Conservation (phyloP, 2,329 filamentous ascomycete genomes). For the Ascochyta lentis region DNA sequence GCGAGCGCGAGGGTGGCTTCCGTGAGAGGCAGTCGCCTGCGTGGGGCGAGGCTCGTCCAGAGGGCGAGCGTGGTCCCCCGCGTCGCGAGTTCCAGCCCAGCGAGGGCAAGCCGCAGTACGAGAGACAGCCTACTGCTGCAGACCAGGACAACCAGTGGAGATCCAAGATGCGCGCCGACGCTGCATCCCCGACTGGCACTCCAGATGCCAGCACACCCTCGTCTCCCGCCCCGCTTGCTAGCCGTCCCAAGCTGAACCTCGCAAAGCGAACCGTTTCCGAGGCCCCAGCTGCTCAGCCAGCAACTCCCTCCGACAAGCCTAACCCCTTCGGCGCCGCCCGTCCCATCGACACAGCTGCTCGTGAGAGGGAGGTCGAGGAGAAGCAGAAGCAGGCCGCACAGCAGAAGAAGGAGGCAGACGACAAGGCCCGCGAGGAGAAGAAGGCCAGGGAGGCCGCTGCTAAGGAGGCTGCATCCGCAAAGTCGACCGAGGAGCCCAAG, state of each 20-base stretch:
- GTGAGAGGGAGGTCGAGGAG: constrained; percentile 89
- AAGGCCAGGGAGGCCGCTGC: constrained; percentile 57
- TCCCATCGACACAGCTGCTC: constrained; percentile 90
- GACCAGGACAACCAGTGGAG: constrained; percentile 96
- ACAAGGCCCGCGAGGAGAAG: constrained; percentile 79
- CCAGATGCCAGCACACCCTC: constrained; percentile 79
- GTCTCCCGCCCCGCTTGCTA: constrained; percentile 71
- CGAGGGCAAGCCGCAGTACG: constrained; percentile 66
- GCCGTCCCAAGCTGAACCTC: constrained; percentile 84
- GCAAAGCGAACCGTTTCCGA: constrained; percentile 91
- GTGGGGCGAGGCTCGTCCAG: constrained; percentile 73
- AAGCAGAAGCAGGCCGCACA: constrained; percentile 76
- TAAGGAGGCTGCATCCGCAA: constrained; percentile 50
- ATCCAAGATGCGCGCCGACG: constrained; percentile 85
- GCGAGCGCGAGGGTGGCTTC: constrained; percentile 10
- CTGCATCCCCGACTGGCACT: constrained; percentile 69
- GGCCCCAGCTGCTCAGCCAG: constrained; percentile 58
- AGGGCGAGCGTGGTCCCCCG: constrained; percentile 80
- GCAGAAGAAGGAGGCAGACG: constrained; percentile 86
- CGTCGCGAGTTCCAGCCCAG: constrained; percentile 69
- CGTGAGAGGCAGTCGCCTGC: constrained; percentile 65
- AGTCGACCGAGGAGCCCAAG: constrained; percentile 40
- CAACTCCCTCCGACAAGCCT: constrained; percentile 70
- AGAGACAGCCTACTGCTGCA: constrained; percentile 81
- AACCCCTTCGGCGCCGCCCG: constrained; percentile 93